phyloP scores from a whole-genome alignment of 2,329 filamentous ascomycete species.

The Aspergillus sp. region DNA sequence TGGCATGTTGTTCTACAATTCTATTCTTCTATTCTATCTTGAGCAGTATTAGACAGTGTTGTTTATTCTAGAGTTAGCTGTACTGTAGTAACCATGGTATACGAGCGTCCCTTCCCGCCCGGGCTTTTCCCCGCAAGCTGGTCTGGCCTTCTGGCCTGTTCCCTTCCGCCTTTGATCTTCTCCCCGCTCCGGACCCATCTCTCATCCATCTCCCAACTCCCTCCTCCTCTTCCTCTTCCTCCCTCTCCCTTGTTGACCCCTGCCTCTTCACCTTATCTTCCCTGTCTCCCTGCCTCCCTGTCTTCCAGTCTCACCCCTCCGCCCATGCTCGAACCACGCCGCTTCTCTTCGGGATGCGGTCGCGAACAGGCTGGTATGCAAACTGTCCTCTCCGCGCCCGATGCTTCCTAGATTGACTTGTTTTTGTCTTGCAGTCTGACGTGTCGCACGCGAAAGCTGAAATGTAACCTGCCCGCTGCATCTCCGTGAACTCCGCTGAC shows the following conservation, averaged over 20 bases:
- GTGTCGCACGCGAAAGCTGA: constrained; percentile 53
- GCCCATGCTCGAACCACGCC: constrained; percentile 14
- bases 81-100: too few relatives aligned
- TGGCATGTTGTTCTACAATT: too few relatives aligned
- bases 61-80: too few relatives aligned
- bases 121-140: too few relatives aligned
- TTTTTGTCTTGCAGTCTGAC: constrained; percentile 35
- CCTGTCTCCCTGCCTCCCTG: neutral
- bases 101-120: too few relatives aligned
- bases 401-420: constrained; percentile 2
- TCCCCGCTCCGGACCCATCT: too few relatives aligned
- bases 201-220: too few relatives aligned
- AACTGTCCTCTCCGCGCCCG: neutral
- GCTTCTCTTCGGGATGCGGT: constrained; percentile 31
- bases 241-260: constrained; percentile 2
- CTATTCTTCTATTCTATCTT: too few relatives aligned
- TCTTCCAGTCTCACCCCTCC: constrained; percentile 4
- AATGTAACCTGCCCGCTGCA: constrained; percentile 45
- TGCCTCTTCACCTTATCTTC: neutral
- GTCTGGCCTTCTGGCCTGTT: too few relatives aligned
- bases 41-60: too few relatives aligned
- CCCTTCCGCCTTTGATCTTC: too few relatives aligned
- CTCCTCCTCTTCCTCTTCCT: constrained; percentile 3
- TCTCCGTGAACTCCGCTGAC: constrained; percentile 4
- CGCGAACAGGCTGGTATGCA: constrained; percentile 35